These are phyloP conservation scores for Aspergillus quadrilineatus DNA, from an alignment of 2,329 filamentous ascomycete species.

Conservation along the genomic window DNA sequence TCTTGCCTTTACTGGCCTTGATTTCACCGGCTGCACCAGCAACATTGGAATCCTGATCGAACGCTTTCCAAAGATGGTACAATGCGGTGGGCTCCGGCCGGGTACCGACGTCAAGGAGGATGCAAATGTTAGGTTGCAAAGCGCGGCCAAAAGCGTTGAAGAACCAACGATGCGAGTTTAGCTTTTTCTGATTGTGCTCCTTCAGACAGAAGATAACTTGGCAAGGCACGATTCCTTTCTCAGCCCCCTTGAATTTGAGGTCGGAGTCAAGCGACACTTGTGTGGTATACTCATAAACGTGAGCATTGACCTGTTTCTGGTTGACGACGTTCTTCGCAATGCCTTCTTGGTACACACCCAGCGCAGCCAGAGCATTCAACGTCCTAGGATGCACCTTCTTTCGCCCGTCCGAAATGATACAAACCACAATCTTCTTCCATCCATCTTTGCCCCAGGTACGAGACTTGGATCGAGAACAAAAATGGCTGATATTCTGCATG, in stretches of 20 bases:
- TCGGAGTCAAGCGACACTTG: slow-evolving; percentile 95
- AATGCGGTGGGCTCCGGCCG: slow-evolving; percentile 83
- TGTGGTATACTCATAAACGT: slow-evolving; percentile 98
- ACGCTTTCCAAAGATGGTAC: slow-evolving; percentile 99
- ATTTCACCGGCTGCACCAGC: slow-evolving; percentile 97
- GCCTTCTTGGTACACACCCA: slow-evolving; percentile 97
- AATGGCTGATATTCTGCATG: slow-evolving; percentile 97
- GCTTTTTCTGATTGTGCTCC: slow-evolving; percentile 95
- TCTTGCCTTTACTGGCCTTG: slow-evolving; percentile 90
- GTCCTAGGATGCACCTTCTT: slow-evolving; percentile 91
- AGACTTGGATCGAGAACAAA: slow-evolving; percentile 88
- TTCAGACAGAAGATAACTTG: slow-evolving; percentile 99
- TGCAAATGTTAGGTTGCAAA: slow-evolving; percentile 93
- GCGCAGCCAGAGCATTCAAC: slow-evolving; percentile 88
- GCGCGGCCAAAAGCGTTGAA: slow-evolving; percentile 96
- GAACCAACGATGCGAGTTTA: slow-evolving; percentile 98
- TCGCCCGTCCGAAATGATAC: slow-evolving; percentile 91
- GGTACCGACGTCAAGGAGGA: slow-evolving; percentile 93
- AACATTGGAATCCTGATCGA: slow-evolving; percentile 95
- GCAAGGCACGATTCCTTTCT: slow-evolving; percentile 97
- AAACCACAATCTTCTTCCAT: slow-evolving; percentile 99
- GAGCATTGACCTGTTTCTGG: slow-evolving; percentile 87
- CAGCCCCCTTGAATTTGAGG: slow-evolving; percentile 97
- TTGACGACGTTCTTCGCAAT: slow-evolving; percentile 99
- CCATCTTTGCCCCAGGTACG: slow-evolving; percentile 95